Base-by-base conservation (phyloP, 1,284 basidiomycete species). In the Leccinum subrobustum region DNA sequence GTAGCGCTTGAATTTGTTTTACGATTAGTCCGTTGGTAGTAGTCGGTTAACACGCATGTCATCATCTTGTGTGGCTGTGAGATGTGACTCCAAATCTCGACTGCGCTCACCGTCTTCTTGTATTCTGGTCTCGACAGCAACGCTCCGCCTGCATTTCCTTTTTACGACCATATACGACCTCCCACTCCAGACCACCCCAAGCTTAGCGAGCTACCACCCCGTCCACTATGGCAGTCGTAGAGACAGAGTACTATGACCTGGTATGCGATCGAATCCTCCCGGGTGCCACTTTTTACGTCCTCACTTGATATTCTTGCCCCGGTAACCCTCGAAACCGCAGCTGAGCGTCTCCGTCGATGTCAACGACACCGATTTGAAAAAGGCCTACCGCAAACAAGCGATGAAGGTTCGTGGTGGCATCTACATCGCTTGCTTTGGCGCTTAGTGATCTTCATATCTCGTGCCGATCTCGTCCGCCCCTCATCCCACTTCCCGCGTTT, bases 311-410 rank as follows among this genome's bases (percentile, higher is more conserved):
- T 35, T 51, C 20, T 37, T 48, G 2, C 50, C 16, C 42, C 31
- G 35, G n/a, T 25, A 29, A 55, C 18, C 14, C 56, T 57, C 31
- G 31, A 52, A 60, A 52, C 6, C 29, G 35, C 57, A 85, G 82
- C 67, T 85, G 52, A 79, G 76, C 18, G 84, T 86, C 14, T 52
- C 76, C 4, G 70, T 78, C 25, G 83, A 86, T 54, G 84, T 78
- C 23, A 77, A 75, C 57, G 92, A 93, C 66, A 87, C 86, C 4
- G 86, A 91, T 61, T 78, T 98, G 67, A 99, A 98, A 82, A 98
- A 96, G 79, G 95, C 93, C 1, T 98, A 98, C 77, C 83, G 96
- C 65, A 97, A 93, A 76, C 89, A 92, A 64, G 96, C 96, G 23
- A 96, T 98, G 83, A 92, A 93, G 83, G 94, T 94, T 61, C 68